Percentiles rank a stretch among this genome's conserved stretches.
Evolutionary conservation across 2,329 filamentous ascomycete species (phyloP).

Genomic region (Ophiostoma pallidulum): DNA sequence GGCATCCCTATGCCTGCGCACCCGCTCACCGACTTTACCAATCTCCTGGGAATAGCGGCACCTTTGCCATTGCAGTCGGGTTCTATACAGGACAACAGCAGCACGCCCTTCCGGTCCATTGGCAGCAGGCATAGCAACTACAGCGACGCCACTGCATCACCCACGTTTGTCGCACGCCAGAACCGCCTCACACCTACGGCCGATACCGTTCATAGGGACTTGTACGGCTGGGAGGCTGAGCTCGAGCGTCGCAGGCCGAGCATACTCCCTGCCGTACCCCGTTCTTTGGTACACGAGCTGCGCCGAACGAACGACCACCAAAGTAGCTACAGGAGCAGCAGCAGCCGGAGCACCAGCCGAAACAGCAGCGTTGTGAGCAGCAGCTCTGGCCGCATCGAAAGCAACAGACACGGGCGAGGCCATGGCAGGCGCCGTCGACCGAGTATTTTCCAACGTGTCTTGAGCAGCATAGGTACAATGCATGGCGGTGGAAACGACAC

Average conservation of each 20-base stretch:
- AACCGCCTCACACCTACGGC: background rate
- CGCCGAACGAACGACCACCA: too few relatives aligned
- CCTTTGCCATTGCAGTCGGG: background rate
- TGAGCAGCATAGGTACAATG: slow-evolving; percentile 19
- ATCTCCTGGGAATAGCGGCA: slow-evolving; percentile 23
- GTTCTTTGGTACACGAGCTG: slow-evolving; percentile 7
- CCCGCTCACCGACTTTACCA: slow-evolving; percentile 26
- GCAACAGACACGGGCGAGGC: slow-evolving; percentile 15
- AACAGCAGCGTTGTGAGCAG: slow-evolving; percentile 13
- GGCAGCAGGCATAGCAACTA: background rate
- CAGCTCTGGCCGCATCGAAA: slow-evolving; percentile 16
- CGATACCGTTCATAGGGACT: slow-evolving; percentile 27
- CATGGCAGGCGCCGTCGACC: slow-evolving; percentile 20
- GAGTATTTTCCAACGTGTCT: slow-evolving; percentile 32
- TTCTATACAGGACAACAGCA: background rate
- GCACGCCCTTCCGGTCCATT: background rate
- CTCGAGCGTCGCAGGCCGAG: slow-evolving; percentile 25
- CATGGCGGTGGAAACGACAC: background rate
- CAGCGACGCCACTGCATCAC: background rate
- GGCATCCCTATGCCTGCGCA: slow-evolving; percentile 2
- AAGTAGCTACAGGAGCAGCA: background rate
- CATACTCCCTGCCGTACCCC: background rate
- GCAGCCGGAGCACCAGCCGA: slow-evolving; percentile 3
- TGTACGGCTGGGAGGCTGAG: slow-evolving; percentile 48
- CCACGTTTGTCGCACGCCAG: background rate